phyloP scores from a whole-genome alignment of 2,329 filamentous ascomycete genomes.

The Penicillium verrucosum region DNA sequence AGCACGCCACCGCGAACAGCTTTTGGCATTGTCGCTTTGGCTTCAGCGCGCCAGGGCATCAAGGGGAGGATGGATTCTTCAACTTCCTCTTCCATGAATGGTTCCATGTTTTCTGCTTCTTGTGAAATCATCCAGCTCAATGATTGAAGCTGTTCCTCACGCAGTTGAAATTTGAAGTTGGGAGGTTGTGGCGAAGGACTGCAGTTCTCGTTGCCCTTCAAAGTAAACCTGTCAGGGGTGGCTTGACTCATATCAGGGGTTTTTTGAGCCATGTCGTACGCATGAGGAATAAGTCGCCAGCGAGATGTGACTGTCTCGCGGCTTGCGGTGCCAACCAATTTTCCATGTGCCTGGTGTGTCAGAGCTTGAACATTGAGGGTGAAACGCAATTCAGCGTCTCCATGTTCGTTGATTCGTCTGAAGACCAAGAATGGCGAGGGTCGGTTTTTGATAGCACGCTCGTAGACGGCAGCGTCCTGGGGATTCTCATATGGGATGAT shows the following conservation, averaged over 20 bases:
- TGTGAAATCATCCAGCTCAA: conserved; percentile 59
- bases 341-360: conserved; percentile 35
- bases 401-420: conserved; percentile 29
- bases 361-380: conserved; percentile 40
- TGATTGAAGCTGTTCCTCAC: conserved; percentile 53
- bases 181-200: conserved; percentile 31
- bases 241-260: conserved; percentile 29
- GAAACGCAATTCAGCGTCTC: conserved; percentile 38
- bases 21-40: conserved; percentile 32
- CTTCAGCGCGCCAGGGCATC: conserved; percentile 59
- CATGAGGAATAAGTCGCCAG: conserved; percentile 51
- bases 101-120: conserved; percentile 42
- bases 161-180: conserved; percentile 41
- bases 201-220: conserved; percentile 46
- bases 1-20: conserved; percentile 58
- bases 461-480: conserved; percentile 49
- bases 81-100: conserved; percentile 54
- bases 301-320: conserved; percentile 25
- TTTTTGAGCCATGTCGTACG: conserved; percentile 33
- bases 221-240: conserved; percentile 39
- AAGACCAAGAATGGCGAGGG: conserved; percentile 45
- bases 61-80: conserved; percentile 54
- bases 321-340: conserved; percentile 16
- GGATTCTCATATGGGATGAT: conserved; percentile 52
- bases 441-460: conserved; percentile 50